These are phyloP conservation scores for Aspergillus wentii DNA, from an alignment of 495 filamentous ascomycete species.

Conservation along the genomic window DNA sequence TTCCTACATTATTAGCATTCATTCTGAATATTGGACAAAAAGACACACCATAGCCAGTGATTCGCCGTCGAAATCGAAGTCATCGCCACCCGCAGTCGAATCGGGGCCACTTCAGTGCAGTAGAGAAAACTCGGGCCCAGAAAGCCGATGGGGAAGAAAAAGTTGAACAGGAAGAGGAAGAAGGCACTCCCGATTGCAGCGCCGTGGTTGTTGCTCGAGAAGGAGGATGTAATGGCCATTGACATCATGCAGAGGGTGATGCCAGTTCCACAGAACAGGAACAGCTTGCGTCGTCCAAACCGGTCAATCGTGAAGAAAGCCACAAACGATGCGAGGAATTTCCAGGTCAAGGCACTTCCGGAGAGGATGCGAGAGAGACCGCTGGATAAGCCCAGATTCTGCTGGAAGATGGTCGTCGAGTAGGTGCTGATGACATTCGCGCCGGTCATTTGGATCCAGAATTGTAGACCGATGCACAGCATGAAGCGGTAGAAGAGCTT, in stretches of 20 bases:
- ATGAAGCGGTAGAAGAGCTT: slow-evolving; percentile 23
- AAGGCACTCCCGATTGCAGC: slow-evolving; percentile 31
- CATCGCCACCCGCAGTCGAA: slow-evolving; percentile 47
- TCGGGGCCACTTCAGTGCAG: slow-evolving; percentile 49
- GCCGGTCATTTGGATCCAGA: slow-evolving; percentile 28
- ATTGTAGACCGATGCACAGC: slow-evolving; percentile 32
- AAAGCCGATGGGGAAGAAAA: slow-evolving; percentile 53
- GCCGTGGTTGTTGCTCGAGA: slow-evolving; percentile 25
- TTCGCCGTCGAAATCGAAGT: slow-evolving; percentile 45
- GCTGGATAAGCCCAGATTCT: slow-evolving; percentile 14
- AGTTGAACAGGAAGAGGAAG: slow-evolving; percentile 53
- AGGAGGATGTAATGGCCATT: slow-evolving; percentile 36
- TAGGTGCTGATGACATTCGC: slow-evolving; percentile 25
- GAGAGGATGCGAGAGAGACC: slow-evolving; percentile 17
- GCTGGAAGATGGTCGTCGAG: slow-evolving; percentile 21
- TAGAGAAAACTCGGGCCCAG: slow-evolving; percentile 52
- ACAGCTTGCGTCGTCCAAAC: slow-evolving; percentile 41
- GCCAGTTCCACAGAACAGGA: slow-evolving; percentile 43
- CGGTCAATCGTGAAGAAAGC: slow-evolving; percentile 43
- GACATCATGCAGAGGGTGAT: slow-evolving; percentile 35
- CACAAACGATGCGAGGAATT: slow-evolving; percentile 36
- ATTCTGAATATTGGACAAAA: background rate
- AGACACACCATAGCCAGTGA: slow-evolving; percentile 39
- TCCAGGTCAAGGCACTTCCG: slow-evolving; percentile 37
- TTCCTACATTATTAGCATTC: slow-evolving; percentile 6